Evolutionary conservation across 225 moss, liverwort and hornwort species (phyloP).

Genomic region (Marchantia paleacea): DNA sequence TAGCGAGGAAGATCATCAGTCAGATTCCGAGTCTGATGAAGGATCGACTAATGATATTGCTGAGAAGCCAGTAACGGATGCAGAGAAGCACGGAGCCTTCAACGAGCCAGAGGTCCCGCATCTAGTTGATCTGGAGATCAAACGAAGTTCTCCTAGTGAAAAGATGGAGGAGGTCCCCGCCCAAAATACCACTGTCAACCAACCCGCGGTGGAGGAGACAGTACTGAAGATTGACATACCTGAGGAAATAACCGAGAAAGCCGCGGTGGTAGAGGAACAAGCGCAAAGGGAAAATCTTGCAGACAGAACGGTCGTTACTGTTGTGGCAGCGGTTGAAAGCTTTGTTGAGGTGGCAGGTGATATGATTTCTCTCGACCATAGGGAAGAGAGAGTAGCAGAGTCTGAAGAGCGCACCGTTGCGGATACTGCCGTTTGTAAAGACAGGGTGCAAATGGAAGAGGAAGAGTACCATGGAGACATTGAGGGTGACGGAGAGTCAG

Average conservation of each 20-base stretch:
- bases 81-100: not conserved
- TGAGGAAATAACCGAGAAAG: slow-evolving; percentile 4
- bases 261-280: slow-evolving; percentile 1
- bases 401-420: not conserved
- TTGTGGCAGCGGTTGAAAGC: not conserved
- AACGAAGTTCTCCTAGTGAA: not conserved
- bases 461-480: slow-evolving; percentile 1
- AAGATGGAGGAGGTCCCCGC: not conserved
- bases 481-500: slow-evolving; percentile 9
- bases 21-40: slow-evolving; percentile 19
- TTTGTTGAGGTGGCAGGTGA: not conserved
- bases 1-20: slow-evolving; percentile 1
- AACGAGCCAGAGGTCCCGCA: not conserved
- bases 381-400: slow-evolving; percentile 7
- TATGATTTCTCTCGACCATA: not conserved
- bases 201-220: not conserved
- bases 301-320: not conserved
- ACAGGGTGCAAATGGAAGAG: not conserved
- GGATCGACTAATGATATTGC: not conserved
- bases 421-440: not conserved
- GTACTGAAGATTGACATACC: slow-evolving; percentile 7
- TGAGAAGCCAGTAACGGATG: slow-evolving; percentile 15
- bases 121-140: not conserved
- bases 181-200: not conserved
- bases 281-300: not conserved